Base-by-base conservation (phyloP, 2,329 filamentous ascomycete species). In the Trichoderma sp. region DNA sequence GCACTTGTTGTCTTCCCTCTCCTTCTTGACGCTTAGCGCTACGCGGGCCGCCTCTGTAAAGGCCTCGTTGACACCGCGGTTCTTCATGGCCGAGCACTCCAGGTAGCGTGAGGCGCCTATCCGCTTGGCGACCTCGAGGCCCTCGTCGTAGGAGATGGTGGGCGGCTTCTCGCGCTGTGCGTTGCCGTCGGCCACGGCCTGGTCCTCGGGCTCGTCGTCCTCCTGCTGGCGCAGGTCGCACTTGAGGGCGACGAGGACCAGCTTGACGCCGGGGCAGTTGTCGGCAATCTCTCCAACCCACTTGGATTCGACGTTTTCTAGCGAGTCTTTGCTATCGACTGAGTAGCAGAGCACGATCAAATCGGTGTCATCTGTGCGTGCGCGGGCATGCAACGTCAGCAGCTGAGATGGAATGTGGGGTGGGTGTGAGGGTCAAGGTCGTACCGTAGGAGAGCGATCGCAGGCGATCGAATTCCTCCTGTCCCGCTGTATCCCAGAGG, bases 281-380 rank as follows among this genome's bases (percentile, higher is more conserved):
- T 99, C 95, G 68, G 93, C 91, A 70, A 99, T 99, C 79, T 99
- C 95, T 68, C 92, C 90, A 5, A 97, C 92, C 95, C 95, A 99
- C 81, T 99, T 99, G 72, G 92, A 94, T 78, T 97, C 93, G 67
- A 99, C 93, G 85, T 99, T 99, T 78, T 99, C 95, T 67, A 99
- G 87, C 3, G 93, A 97, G 78, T 97, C 93, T 71, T 90, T 92
- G 76, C 92, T 97, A 79, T 99, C 95, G 76, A 98, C 91, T 72
- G 91, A 95, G 80, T 98, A 99, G 83, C 95, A 99, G 71, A 99
- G 91, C 90, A 99, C 97, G 73, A 99, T 97, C 51, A 96, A 88
- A 75, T 99, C 95, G 61, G 95, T 99, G 76, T 99, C 95, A 70
- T 89, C 83, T 85, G 67, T 39, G 14, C 2, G 9, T 39, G 14